Percentiles rank a stretch among this genome's conserved stretches.
Conservation (phyloP, 75 land plant genomes). For the Azolla pinnata region DNA sequence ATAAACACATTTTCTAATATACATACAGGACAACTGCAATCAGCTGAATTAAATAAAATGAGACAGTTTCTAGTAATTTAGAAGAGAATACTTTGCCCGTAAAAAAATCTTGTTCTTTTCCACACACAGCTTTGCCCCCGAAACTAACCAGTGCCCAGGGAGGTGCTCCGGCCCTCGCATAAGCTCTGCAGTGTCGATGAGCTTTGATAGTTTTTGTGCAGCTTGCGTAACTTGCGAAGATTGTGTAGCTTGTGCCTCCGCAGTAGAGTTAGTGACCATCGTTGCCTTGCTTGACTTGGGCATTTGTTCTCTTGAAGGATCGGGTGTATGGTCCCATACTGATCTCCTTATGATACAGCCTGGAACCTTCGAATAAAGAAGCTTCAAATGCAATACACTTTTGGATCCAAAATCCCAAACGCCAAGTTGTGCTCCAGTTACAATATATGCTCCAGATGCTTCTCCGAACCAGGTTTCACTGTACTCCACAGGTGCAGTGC, state of each 20-base stretch:
- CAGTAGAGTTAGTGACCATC: not conserved
- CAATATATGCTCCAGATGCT: constrained; percentile 64
- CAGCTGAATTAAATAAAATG: no score
- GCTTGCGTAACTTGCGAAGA: not conserved
- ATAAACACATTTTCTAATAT: no score
- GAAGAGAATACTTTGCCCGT: constrained; percentile 68
- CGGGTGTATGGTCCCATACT: constrained; percentile 65
- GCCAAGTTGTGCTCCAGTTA: constrained; percentile 84
- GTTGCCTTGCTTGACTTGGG: not conserved
- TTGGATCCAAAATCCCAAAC: constrained; percentile 74
- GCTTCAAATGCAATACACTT: constrained; percentile 67
- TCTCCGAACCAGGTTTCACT: constrained; percentile 54
- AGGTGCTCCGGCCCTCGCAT: constrained; percentile 69
- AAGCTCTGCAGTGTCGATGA: constrained; percentile 69
- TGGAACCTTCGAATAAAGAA: constrained; percentile 66
- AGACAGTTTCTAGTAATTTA: constrained; percentile 35
- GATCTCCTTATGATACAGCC: constrained; percentile 73
- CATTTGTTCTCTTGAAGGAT: not conserved
- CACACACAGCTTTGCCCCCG: constrained; percentile 82
- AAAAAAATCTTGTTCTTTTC: constrained; percentile 56
- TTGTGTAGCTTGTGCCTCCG: not conserved
- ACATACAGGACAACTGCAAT: no score
- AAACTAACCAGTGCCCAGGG: constrained; percentile 91
- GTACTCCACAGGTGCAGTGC: constrained; percentile 72
- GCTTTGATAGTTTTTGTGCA: constrained; percentile 47